phyloP scores from a whole-genome alignment of 2,329 filamentous ascomycete species.

The Ophiostoma ulmi region DNA sequence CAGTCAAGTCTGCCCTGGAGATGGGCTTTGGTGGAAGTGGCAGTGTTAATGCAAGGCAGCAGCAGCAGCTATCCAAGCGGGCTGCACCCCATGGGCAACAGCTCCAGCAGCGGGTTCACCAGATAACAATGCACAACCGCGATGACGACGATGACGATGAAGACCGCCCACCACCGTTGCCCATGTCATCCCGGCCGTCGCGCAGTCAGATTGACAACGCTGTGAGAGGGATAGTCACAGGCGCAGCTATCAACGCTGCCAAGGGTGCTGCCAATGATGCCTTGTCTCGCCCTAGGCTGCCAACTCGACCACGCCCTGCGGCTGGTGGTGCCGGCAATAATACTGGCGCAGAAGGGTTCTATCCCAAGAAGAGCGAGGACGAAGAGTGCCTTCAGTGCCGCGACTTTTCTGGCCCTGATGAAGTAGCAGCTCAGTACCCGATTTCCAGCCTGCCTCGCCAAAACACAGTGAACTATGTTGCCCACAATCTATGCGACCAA shows the following conservation, averaged over 20 bases:
- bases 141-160: slow-evolving; percentile 24
- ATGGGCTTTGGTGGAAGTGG: slow-evolving; percentile 29
- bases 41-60: not conserved
- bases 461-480: slow-evolving; percentile 67
- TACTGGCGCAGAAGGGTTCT: slow-evolving; percentile 10
- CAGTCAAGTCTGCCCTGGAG: slow-evolving; percentile 32
- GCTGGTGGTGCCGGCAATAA: slow-evolving; percentile 15
- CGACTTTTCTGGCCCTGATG: slow-evolving; percentile 79
- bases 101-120: not conserved
- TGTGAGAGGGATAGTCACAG: slow-evolving; percentile 14
- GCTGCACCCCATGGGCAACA: slow-evolving; percentile 9
- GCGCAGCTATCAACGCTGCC: not conserved
- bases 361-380: slow-evolving; percentile 22
- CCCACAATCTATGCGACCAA: slow-evolving; percentile 68
- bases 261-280: slow-evolving; percentile 25
- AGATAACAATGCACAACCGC: slow-evolving; percentile 4
- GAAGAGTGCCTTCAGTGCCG: slow-evolving; percentile 71
- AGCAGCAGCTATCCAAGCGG: slow-evolving; percentile 17
- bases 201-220: slow-evolving; percentile 47
- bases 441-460: slow-evolving; percentile 61
- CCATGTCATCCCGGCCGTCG: slow-evolving; percentile 49
- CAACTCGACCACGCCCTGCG: slow-evolving; percentile 28
- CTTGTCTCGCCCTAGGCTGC: slow-evolving; percentile 4
- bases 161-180: slow-evolving; percentile 48
- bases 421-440: slow-evolving; percentile 71